phyloP scores from a whole-genome alignment of 805 yeast genomes.

The Scheffersomyces ergatensis region DNA sequence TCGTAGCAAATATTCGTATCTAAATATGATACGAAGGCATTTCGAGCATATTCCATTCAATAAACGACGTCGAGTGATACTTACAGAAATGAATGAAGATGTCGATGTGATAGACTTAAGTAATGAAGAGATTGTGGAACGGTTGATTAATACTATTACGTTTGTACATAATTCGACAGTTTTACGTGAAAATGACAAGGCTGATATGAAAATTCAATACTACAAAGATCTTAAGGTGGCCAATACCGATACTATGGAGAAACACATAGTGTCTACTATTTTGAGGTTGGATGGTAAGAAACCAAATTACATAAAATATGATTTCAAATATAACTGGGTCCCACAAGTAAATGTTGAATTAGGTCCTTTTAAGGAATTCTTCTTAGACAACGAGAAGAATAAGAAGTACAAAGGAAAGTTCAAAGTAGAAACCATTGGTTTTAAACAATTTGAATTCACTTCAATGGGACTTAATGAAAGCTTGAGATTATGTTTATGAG shows the following conservation, averaged over 20 bases:
- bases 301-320: conserved; percentile 23
- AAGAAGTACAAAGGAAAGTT: not conserved
- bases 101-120: conserved; percentile 2
- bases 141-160: conserved; percentile 24
- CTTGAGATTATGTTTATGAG: conserved; percentile 23
- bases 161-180: conserved; percentile 34
- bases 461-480: conserved; percentile 28
- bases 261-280: conserved; percentile 19
- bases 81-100: conserved; percentile 2
- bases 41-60: conserved; percentile 19
- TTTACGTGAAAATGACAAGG: conserved; percentile 7
- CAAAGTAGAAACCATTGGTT: conserved; percentile 15
- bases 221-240: conserved; percentile 15
- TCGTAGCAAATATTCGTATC: conserved; percentile 8
- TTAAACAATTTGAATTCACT: conserved; percentile 19
- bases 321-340: conserved; percentile 22
- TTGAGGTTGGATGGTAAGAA: conserved; percentile 18
- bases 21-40: conserved; percentile 22
- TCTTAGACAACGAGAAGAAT: not conserved
- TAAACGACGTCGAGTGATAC: conserved; percentile 11
- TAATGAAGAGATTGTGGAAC: conserved; percentile 12
- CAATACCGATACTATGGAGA: conserved; percentile 16
- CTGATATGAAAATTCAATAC: conserved; percentile 9
- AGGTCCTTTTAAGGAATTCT: not conserved
- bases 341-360: conserved; percentile 3